A percentile compares a stretch with the other conserved stretches of the same genome.
phyloP scores from a whole-genome alignment of 2,329 filamentous ascomycete species.

The Meredithiella fracta region DNA sequence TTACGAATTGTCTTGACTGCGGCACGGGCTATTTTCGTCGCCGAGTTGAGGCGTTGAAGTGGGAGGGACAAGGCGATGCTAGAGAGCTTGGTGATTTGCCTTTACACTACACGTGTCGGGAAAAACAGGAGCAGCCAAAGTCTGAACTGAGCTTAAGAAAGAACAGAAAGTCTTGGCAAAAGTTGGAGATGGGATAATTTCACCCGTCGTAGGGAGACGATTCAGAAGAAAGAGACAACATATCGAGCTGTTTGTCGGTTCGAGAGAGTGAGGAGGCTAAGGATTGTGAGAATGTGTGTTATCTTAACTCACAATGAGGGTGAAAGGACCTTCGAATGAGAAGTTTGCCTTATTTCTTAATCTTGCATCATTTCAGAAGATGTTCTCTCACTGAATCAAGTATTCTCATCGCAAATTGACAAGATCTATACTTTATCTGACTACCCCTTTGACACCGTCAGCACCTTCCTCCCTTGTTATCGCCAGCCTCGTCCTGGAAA shows the following conservation, averaged over 20 bases:
- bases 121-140: neutral
- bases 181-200: neutral
- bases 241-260: neutral
- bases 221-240: neutral
- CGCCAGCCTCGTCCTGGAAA: neutral
- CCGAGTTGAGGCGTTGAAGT: neutral
- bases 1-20: neutral
- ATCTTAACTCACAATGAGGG: neutral
- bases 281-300: neutral
- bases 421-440: too few relatives aligned
- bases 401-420: too few relatives aligned
- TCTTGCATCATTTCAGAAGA: too few relatives aligned
- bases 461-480: neutral
- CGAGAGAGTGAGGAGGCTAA: neutral
- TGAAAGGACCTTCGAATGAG: too few relatives aligned
- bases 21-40: neutral
- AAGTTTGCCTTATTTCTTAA: too few relatives aligned
- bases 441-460: neutral
- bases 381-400: too few relatives aligned
- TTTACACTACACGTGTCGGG: neutral
- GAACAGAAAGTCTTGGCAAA: neutral
- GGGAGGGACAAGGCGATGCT: neutral
- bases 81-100: neutral
- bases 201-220: neutral
- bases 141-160: neutral